A percentile compares a stretch with the other conserved stretches of the same genome.
These are phyloP conservation scores for Salix purpurea DNA, from an alignment of 345 rosid species.

Conservation along the genomic window DNA sequence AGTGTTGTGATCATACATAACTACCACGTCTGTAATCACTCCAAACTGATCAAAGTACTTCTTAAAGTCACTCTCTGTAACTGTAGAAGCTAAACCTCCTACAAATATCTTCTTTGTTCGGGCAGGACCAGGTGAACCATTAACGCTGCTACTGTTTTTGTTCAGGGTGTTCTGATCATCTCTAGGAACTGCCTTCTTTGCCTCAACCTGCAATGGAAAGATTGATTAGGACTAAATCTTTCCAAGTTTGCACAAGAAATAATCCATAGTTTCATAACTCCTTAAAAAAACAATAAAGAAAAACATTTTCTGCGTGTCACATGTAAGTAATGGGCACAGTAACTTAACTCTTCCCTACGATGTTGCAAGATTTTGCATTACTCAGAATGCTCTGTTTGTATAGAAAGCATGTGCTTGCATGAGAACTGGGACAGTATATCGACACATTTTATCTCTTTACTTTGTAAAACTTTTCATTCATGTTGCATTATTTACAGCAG, in stretches of 20 bases:
- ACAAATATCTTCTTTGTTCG: conserved; percentile 82
- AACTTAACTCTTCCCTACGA: background rate
- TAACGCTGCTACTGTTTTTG: conserved; percentile 49
- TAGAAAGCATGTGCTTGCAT: background rate
- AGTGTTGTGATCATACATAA: conserved; percentile 91
- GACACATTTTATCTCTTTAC: background rate
- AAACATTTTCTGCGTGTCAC: background rate
- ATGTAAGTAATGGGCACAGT: background rate
- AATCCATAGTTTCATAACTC: background rate
- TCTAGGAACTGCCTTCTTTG: conserved; percentile 93
- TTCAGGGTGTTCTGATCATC: conserved; percentile 62
- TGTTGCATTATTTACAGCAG: background rate
- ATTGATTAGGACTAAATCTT: conserved; percentile 1
- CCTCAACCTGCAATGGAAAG: conserved; percentile 73
- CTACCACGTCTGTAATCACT: conserved; percentile 77
- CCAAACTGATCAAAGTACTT: conserved; percentile 86
- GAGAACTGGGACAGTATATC: background rate
- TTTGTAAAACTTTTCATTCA: background rate
- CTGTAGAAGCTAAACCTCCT: conserved; percentile 85
- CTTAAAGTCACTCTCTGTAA: conserved; percentile 73
- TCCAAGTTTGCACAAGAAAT: background rate
- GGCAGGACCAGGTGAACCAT: conserved; percentile 61
- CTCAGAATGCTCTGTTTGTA: background rate
- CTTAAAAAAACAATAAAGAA: background rate
- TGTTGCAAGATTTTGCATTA: background rate